Evolutionary conservation across 2,329 filamentous ascomycete genomes (phyloP).

Genomic region (Cryphonectria nitschkei): DNA sequence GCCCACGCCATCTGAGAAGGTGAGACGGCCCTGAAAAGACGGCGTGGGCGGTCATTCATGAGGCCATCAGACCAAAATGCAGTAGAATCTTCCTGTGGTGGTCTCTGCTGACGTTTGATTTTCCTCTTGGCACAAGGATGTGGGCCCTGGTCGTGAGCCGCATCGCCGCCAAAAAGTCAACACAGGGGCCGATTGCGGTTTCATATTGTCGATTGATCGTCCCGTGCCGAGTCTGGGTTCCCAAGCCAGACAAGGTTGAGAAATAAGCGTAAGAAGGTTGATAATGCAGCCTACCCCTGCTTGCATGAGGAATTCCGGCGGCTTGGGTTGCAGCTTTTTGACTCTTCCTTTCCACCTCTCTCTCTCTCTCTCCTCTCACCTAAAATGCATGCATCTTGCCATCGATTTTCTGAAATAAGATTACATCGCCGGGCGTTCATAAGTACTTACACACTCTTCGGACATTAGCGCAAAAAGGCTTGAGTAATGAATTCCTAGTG

Average conservation of each 20-base stretch:
- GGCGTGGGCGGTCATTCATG: not conserved
- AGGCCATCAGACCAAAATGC: not conserved
- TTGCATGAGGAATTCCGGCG: not conserved
- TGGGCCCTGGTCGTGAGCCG: slow-evolving; percentile 4
- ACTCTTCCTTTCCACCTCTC: not conserved
- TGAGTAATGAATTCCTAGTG: not conserved
- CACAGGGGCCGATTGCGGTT: slow-evolving; percentile 10
- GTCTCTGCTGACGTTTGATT: slow-evolving; percentile 19
- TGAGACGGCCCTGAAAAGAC: slow-evolving; percentile 6
- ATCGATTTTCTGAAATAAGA: not conserved
- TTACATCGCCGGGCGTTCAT: too few species aligned
- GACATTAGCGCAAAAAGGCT: not conserved
- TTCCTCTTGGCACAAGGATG: slow-evolving; percentile 13
- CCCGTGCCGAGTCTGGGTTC: slow-evolving; percentile 2
- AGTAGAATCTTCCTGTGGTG: not conserved
- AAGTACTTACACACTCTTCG: not conserved
- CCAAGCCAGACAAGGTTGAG: not conserved
- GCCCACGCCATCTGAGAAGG: slow-evolving; percentile 5
- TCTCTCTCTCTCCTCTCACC: too few species aligned
- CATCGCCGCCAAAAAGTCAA: slow-evolving; percentile 3
- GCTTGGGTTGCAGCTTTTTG: not conserved
- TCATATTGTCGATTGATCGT: slow-evolving; percentile 7
- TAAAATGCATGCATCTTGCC: not conserved
- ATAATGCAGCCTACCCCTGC: not conserved
- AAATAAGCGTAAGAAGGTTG: slow-evolving; percentile 3